A percentile compares a stretch with the other conserved stretches of the same genome.
phyloP scores from a whole-genome alignment of 306 rosid genomes.

The Prunus campanulata region DNA sequence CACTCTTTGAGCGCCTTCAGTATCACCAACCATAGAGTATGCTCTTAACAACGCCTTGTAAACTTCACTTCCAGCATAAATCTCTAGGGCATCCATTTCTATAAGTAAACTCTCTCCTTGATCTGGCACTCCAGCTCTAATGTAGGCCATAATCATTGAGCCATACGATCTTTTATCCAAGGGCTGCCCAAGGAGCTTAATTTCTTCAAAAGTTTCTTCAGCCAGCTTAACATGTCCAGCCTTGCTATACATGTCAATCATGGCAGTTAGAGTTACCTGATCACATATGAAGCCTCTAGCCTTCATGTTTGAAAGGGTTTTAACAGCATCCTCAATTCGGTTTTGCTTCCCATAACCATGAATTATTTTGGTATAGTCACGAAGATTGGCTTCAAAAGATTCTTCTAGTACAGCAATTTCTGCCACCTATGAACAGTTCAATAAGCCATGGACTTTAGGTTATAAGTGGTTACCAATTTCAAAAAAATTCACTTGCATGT shows the following conservation, averaged over 20 bases:
- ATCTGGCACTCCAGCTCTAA: constrained; percentile 74
- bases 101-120: constrained; percentile 59
- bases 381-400: constrained; percentile 63
- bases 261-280: constrained; percentile 73
- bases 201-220: constrained; percentile 70
- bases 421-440: constrained; percentile 61
- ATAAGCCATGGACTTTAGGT: constrained; percentile 6
- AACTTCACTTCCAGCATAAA: constrained; percentile 72
- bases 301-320: constrained; percentile 54
- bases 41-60: constrained; percentile 88
- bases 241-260: constrained; percentile 83
- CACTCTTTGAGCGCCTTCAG: constrained; percentile 78
- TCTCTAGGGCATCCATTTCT: constrained; percentile 76
- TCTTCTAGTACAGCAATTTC: constrained; percentile 65
- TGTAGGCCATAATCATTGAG: constrained; percentile 81
- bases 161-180: constrained; percentile 83
- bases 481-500: background rate
- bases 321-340: constrained; percentile 65
- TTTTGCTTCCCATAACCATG: constrained; percentile 64
- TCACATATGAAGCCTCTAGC: constrained; percentile 64
- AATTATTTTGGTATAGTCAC: constrained; percentile 81
- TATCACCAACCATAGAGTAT: constrained; percentile 58
- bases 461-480: background rate
- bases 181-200: constrained; percentile 64
- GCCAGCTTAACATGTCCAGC: constrained; percentile 63